Conservation (phyloP, 192 early-diverging fungal genomes). For the Piromyces sp. region DNA sequence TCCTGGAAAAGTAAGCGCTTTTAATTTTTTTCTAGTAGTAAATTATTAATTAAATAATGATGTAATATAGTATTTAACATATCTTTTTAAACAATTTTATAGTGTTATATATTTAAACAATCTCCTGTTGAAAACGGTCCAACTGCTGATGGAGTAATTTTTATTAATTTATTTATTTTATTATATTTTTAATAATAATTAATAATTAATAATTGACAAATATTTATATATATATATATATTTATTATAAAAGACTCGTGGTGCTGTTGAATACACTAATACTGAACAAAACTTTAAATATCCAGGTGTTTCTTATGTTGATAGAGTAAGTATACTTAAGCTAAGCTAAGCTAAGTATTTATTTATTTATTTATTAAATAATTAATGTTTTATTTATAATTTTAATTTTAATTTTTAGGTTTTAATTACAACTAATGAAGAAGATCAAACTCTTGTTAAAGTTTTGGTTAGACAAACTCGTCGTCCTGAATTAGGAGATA, state of each 20-base stretch:
- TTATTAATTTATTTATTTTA: no score
- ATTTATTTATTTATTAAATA: no score
- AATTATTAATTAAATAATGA: no score
- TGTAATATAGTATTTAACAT: conserved; percentile 9
- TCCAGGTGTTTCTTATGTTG: conserved; percentile 73
- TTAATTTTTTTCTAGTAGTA: neutral
- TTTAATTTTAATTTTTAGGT: conserved; percentile 18
- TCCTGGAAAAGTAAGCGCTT: conserved; percentile 33
- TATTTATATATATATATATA: no score
- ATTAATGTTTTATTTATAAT: neutral
- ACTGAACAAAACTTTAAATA: conserved; percentile 35
- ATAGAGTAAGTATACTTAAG: conserved; percentile 54
- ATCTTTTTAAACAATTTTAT: conserved; percentile 22
- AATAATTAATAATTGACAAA: no score
- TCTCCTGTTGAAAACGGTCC: conserved; percentile 33
- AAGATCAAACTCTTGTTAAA: conserved; percentile 83
- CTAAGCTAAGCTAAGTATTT: no score
- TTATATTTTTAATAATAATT: no score
- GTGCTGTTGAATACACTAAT: neutral
- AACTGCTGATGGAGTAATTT: conserved; percentile 47
- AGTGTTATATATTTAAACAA: conserved; percentile 25
- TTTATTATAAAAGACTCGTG: neutral
- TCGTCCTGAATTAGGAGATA: conserved; percentile 90
- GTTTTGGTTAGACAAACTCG: conserved; percentile 78
- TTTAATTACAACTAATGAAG: conserved; percentile 77